phyloP scores from a whole-genome alignment of 2,329 filamentous ascomycete genomes.

The Pseudogymnoascus sp. region DNA sequence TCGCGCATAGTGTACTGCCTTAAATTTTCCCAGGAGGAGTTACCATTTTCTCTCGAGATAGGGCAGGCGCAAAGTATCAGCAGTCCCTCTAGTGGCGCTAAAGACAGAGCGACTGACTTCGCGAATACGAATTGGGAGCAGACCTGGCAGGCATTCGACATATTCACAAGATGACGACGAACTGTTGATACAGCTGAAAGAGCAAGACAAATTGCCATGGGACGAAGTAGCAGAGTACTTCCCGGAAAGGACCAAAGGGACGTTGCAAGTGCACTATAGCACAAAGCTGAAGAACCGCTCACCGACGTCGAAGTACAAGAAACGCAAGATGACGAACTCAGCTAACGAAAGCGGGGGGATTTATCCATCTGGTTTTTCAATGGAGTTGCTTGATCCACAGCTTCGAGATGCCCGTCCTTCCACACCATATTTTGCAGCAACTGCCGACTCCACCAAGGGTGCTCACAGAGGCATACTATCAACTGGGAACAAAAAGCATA shows the following conservation, averaged over 20 bases:
- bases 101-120: not conserved
- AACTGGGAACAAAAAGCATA: not conserved
- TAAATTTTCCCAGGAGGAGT: no score
- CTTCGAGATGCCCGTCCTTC: conserved; percentile 14
- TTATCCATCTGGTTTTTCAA: conserved; percentile 11
- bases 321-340: no score
- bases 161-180: conserved; percentile 14
- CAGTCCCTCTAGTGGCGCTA: no score
- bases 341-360: no score
- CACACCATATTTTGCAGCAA: conserved; percentile 10
- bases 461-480: not conserved
- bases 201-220: conserved; percentile 14
- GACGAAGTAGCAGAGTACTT: conserved; percentile 16
- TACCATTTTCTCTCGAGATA: no score
- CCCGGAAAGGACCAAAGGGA: conserved; percentile 16
- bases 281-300: conserved; percentile 17
- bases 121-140: conserved; percentile 13
- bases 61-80: no score
- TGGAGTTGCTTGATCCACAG: conserved; percentile 14
- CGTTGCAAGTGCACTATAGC: conserved; percentile 17
- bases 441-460: not conserved
- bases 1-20: no score
- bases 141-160: conserved; percentile 11
- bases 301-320: conserved; percentile 13
- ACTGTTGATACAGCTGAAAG: conserved; percentile 16